phyloP scores from a whole-genome alignment of 2,329 filamentous ascomycete genomes.

The Fusarium anguioides region DNA sequence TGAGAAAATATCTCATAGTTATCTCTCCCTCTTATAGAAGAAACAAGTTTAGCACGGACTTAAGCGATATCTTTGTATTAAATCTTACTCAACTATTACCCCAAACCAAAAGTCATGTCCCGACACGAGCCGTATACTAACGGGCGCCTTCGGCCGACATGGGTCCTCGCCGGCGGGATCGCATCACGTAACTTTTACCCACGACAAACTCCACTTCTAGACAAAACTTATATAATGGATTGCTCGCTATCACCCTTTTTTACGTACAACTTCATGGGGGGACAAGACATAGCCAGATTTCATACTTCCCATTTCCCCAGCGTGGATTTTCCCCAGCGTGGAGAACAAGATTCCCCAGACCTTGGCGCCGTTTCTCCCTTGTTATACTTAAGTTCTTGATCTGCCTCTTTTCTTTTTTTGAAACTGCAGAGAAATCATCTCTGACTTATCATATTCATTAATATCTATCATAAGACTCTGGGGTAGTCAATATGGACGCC shows the following conservation, averaged over 20 bases:
- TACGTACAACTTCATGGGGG: constrained; percentile 18
- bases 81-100: constrained; percentile 4
- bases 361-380: not conserved
- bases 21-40: rapidly evolving
- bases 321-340: constrained; percentile 1
- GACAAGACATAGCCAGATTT: not conserved
- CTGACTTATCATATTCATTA: not conserved
- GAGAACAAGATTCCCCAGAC: constrained; percentile 21
- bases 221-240: constrained; percentile 12
- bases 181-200: constrained; percentile 26
- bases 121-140: constrained; percentile 17
- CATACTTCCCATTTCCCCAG: not conserved
- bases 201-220: not conserved
- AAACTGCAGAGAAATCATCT: not conserved
- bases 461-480: not conserved
- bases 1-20: too few relatives aligned
- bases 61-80: not conserved
- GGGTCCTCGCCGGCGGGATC: not conserved
- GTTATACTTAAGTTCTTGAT: not conserved
- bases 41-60: not conserved
- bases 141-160: constrained; percentile 8
- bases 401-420: not conserved
- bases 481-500: not conserved
- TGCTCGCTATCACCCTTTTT: constrained; percentile 15
- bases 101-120: constrained; percentile 2